Evolutionary conservation across 768 basidiomycete genomes (phyloP), one percentile per base, ranked within the genome.

Genomic region (Clathrus columnatus): DNA sequence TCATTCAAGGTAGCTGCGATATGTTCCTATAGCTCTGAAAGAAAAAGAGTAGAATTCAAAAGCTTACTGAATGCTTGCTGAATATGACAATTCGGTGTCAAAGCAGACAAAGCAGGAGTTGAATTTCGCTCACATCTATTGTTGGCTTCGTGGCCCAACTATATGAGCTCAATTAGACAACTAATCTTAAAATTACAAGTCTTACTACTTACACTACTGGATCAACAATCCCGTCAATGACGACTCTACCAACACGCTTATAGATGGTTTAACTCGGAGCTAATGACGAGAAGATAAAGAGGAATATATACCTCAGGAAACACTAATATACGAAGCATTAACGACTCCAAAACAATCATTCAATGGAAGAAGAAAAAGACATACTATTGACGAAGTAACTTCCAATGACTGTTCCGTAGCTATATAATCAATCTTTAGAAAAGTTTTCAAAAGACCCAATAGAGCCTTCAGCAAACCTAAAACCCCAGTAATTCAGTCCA

Each of bases 351-450:
- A 32, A 7, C 16, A 32, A 16, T 16, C 7, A 32, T 32, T 32
- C 30, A 7, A 7, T 17, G 20, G 24, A 45, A 54, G n/a, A 17
- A 23, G 23, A 11, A 54, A 54, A 6, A 23, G 32, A 51, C 52
- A 23, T 20, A 54, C 52, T 54, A 41, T 54, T 54, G 20, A 54
- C 43, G 24, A 54, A 54, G 41, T 44, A 54, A 27, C 44, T 45
- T 54, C 52, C 52, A 26, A 54, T 20, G 14, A 54, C 52, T 10
- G 42, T 54, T 27, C 52, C 52, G 44, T 54, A 54, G 41, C 52
- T 54, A 18, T 5, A 11, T 43, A 20, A 4, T 17, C 3, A 17
- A 23, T 5, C 16, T 51, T 16, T 20, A 16, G 8, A 11, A 32
- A 32, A 16, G 16, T 16, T 7, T 16, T 7, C 30, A 7, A 7